A percentile compares a stretch with the other conserved stretches of the same genome.
Evolutionary conservation across 192 early-diverging fungal genomes (phyloP).

Genomic region (Dissophora ornata): DNA sequence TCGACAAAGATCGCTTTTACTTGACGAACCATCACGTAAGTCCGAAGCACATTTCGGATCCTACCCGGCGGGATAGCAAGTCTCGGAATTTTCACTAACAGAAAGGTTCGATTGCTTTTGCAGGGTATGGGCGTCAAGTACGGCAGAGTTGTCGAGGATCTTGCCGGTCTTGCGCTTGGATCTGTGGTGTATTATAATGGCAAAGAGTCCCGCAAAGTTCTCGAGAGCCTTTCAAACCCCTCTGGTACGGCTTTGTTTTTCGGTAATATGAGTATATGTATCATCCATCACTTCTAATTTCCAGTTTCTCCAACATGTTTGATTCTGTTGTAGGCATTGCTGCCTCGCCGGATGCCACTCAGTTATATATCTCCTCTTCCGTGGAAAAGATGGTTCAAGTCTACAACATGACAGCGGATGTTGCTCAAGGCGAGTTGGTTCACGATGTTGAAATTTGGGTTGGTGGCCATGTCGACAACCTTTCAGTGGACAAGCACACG

Average conservation of each 20-base stretch:
- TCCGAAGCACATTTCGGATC: neutral
- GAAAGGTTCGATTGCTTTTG: neutral
- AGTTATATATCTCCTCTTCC: constrained; percentile 41
- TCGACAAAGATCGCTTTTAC: constrained; percentile 46
- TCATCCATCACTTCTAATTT: neutral
- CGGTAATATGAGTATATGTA: too few species aligned
- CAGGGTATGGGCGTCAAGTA: constrained; percentile 31
- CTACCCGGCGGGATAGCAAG: too few species aligned
- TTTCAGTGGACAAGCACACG: constrained; percentile 44
- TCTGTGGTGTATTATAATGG: constrained; percentile 47
- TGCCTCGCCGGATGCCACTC: constrained; percentile 29
- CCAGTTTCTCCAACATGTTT: too few species aligned
- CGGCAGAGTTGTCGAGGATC: constrained; percentile 35
- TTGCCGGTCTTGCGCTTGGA: constrained; percentile 28
- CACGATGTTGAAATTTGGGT: constrained; percentile 46
- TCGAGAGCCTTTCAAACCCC: constrained; percentile 34
- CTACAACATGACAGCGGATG: constrained; percentile 42
- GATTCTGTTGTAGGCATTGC: constrained; percentile 29
- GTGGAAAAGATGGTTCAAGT: constrained; percentile 33
- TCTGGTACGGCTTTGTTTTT: constrained; percentile 35
- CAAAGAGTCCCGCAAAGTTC: constrained; percentile 16
- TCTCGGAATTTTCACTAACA: neutral
- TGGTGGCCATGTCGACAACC: constrained; percentile 41
- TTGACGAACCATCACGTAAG: constrained; percentile 46
- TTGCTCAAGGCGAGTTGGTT: constrained; percentile 20